Evolutionary conservation across 306 rosid species (phyloP).

Genomic region (Quercus parvula): DNA sequence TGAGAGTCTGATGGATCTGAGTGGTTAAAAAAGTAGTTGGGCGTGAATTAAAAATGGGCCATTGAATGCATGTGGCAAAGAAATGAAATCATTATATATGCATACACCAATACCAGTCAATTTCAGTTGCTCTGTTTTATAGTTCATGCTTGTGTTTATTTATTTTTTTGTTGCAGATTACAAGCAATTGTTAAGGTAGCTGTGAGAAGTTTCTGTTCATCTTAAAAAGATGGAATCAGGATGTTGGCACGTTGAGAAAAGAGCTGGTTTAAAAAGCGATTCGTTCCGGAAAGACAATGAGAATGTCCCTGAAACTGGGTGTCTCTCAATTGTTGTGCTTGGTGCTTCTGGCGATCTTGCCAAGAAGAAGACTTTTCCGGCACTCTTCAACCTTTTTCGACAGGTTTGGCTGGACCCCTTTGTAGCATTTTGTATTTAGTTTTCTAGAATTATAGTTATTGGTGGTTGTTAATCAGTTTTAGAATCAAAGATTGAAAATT

Average conservation of each 20-base stretch:
- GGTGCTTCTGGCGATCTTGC: constrained; percentile 99
- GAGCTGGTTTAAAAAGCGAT: constrained; percentile 35
- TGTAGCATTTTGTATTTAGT: not conserved
- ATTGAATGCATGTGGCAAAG: not conserved
- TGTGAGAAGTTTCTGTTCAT: constrained; percentile 13
- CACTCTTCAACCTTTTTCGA: constrained; percentile 71
- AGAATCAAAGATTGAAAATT: not conserved
- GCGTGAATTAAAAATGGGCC: not conserved
- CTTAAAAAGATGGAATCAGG: constrained; percentile 56
- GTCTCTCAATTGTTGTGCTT: constrained; percentile 80
- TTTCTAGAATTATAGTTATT: constrained; percentile 2
- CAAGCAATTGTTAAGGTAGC: constrained; percentile 12
- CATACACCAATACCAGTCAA: not conserved
- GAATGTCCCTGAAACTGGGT: constrained; percentile 54
- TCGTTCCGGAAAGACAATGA: constrained; percentile 40
- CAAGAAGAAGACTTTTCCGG: constrained; percentile 97
- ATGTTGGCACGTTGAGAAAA: constrained; percentile 54
- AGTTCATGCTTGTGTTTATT: not conserved
- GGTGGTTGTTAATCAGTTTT: not conserved
- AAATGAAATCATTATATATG: not conserved
- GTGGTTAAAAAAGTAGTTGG: not conserved
- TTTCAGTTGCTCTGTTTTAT: not conserved
- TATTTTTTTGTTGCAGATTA: constrained; percentile 5
- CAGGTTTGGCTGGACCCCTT: constrained; percentile 46
- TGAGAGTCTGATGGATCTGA: not conserved